A percentile compares a stretch with the other conserved stretches of the same genome.
Conservation (phyloP, 306 rosid species). For the Argentina anserina region DNA sequence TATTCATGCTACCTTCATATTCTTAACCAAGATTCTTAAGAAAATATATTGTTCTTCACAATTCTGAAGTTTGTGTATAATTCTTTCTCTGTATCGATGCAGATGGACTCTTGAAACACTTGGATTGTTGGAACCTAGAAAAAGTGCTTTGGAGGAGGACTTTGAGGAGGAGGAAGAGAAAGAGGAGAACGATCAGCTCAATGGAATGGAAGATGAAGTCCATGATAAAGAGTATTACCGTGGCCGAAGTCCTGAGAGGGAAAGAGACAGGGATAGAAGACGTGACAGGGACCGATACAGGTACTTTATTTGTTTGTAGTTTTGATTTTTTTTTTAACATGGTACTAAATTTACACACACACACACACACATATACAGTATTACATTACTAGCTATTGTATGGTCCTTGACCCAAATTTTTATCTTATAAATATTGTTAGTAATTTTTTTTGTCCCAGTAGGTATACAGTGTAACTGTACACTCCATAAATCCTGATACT, state of each 20-base stretch:
- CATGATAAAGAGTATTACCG: slow-evolving; percentile 78
- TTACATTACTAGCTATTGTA: too few relatives aligned
- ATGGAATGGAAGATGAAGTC: slow-evolving; percentile 56
- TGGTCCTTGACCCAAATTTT: background rate
- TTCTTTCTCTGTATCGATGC: background rate
- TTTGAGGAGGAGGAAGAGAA: slow-evolving; percentile 99
- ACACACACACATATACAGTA: too few relatives aligned
- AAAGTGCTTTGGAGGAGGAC: slow-evolving; percentile 95
- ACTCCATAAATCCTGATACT: background rate
- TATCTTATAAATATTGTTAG: background rate
- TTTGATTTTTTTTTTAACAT: background rate
- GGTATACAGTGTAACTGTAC: background rate
- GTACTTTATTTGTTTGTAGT: slow-evolving; percentile 28
- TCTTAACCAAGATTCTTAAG: background rate
- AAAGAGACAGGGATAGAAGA: slow-evolving; percentile 87
- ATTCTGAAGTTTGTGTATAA: background rate
- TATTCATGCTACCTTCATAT: background rate
- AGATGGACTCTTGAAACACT: slow-evolving; percentile 86
- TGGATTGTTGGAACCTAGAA: slow-evolving; percentile 62
- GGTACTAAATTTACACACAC: too few relatives aligned
- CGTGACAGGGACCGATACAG: slow-evolving; percentile 89
- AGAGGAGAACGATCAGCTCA: slow-evolving; percentile 79
- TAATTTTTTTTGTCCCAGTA: background rate
- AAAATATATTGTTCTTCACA: background rate
- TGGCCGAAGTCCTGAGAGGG: slow-evolving; percentile 84